Evolutionary conservation across 1,284 basidiomycete species (phyloP), one percentile per base, ranked within the genome.

Genomic region (Clitocybe nebularis): DNA sequence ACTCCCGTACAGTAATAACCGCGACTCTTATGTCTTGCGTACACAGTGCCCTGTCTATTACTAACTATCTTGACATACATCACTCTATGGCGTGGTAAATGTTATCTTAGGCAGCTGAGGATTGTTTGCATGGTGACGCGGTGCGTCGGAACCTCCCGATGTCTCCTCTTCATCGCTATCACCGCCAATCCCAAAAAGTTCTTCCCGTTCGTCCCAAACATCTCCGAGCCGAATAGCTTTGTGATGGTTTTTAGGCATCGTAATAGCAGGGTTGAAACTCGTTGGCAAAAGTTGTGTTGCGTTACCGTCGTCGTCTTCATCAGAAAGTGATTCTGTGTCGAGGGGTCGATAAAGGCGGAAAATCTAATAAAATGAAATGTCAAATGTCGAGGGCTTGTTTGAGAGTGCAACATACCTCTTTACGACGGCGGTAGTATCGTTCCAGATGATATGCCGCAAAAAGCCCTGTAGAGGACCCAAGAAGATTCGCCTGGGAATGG

Each of bases 401-500:
- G 10, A 33, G 35, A 36, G 36, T 5, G 22, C 23, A 8, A 54
- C 55, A 26, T 54, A 85, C 85, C 69, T 90, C 87, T 62, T 83
- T 75, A 51, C 88, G 72, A 48, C 79, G 75, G 13, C 87, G 80
- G 59, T 90, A 83, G 51, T 89, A 78, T 41, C 70, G 72, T 57
- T 90, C 88, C 32, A 85, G 62, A 48, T 87, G 63, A 56, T 79
- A 89, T 0, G 83, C 69, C 36, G 71, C 57, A 52, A 77, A 80
- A 8, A 94, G 65, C 1, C 90, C 92, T 3, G 89, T 60, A 0
- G 76, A 67, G 0, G 86, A 84, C 5, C 91, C 91, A 13, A 84
- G 59, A n/a, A 93, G 61, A 57, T 94, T 94, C 8, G 91, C 90
- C 87, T 89, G 47, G n/a, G n/a, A n/a, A n/a, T n/a, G n/a, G n/a